These are phyloP conservation scores for Penicillium egyptiacum DNA, from an alignment of 495 filamentous ascomycete species.

Conservation along the genomic window DNA sequence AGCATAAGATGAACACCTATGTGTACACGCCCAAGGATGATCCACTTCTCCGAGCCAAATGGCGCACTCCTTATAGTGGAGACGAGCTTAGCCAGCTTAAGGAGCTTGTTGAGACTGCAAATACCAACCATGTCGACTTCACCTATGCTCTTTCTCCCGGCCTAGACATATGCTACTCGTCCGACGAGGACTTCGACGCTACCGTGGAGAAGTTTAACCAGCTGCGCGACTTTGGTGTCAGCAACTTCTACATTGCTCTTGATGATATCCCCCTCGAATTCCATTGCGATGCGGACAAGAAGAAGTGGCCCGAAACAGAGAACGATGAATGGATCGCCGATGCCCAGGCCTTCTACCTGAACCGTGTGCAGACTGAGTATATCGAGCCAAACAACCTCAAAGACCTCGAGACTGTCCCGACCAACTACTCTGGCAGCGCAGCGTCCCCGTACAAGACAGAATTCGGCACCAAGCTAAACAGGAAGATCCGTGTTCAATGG, in stretches of 20 bases:
- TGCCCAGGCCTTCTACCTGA: slow-evolving; percentile 19
- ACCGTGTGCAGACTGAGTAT: slow-evolving; percentile 17
- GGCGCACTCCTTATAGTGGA: slow-evolving; percentile 18
- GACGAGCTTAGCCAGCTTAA: slow-evolving; percentile 13
- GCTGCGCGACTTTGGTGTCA: slow-evolving; percentile 15
- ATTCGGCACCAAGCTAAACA: slow-evolving; percentile 19
- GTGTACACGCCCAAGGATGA: slow-evolving; percentile 22
- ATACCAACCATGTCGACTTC: slow-evolving; percentile 20
- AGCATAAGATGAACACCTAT: slow-evolving; percentile 24
- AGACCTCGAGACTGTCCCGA: slow-evolving; percentile 18
- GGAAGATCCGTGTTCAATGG: slow-evolving; percentile 22
- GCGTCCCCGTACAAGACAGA: slow-evolving; percentile 19
- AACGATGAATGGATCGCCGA: slow-evolving; percentile 14
- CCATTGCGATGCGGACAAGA: slow-evolving; percentile 18
- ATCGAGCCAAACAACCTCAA: slow-evolving; percentile 15
- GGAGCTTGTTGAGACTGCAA: slow-evolving; percentile 17
- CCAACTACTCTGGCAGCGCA: slow-evolving; percentile 19
- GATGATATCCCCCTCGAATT: slow-evolving; percentile 16
- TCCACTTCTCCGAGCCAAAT: slow-evolving; percentile 17
- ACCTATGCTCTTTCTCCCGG: slow-evolving; percentile 21
- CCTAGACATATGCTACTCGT: slow-evolving; percentile 15
- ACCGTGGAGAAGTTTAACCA: slow-evolving; percentile 17
- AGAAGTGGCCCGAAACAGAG: slow-evolving; percentile 1
- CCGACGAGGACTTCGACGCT: slow-evolving; percentile 16
- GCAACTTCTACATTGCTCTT: slow-evolving; percentile 19